phyloP scores from a whole-genome alignment of 139 green algal genomes.

The Closterium sp. region DNA sequence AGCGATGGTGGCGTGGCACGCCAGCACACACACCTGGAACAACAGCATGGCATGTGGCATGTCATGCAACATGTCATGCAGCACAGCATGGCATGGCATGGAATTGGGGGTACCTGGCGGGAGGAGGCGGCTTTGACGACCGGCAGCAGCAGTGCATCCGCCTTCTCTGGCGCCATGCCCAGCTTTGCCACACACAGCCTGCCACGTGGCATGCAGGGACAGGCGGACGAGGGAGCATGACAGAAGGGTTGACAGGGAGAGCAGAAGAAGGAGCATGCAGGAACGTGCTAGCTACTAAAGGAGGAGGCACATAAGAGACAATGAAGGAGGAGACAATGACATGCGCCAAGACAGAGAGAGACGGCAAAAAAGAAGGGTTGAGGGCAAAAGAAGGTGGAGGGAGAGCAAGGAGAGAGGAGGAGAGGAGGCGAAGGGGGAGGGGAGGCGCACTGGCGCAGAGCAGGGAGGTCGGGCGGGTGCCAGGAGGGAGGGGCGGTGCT shows the following conservation, averaged over 20 bases:
- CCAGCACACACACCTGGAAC: neutral
- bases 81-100: neutral
- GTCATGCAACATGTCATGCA: neutral
- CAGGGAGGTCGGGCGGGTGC: constrained; percentile 29
- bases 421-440: neutral
- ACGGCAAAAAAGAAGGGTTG: neutral
- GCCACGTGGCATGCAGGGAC: neutral
- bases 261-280: neutral
- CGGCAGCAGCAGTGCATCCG: constrained; percentile 47
- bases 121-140: constrained; percentile 43
- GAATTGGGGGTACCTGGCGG: constrained; percentile 9
- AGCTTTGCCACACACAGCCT: constrained; percentile 23
- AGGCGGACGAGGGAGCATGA: neutral
- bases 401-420: neutral
- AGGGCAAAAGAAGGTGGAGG: neutral
- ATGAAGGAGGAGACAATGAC: too few species aligned
- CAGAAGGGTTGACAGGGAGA: neutral
- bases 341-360: too few species aligned
- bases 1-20: too few species aligned
- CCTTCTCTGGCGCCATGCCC: constrained; percentile 31
- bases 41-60: neutral
- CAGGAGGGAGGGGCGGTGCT: constrained; percentile 20
- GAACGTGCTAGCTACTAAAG: neutral
- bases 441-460: constrained; percentile 14
- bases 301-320: neutral